These are phyloP conservation scores for Solanum gracilifrons DNA, from an alignment of 257 asterid genomes.

Conservation along the genomic window DNA sequence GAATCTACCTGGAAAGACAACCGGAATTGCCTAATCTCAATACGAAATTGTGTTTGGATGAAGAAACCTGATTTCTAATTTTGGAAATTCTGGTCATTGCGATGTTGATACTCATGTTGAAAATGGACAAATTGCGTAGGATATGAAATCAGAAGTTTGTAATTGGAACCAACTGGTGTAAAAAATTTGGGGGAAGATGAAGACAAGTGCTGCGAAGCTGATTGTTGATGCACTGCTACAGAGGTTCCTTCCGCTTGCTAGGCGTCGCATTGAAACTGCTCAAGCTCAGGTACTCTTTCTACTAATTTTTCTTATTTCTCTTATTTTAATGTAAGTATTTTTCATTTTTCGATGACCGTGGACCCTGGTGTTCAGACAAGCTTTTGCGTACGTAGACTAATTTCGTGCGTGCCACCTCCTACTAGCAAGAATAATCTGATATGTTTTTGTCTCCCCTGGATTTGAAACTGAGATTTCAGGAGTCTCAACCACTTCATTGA, in stretches of 20 bases:
- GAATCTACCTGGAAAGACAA: not conserved
- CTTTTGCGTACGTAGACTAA: not conserved
- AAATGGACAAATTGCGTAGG: not conserved
- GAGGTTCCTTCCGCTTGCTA: constrained; percentile 94
- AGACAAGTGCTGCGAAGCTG: constrained; percentile 94
- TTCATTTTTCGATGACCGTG: not conserved
- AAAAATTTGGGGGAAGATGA: constrained; percentile 27
- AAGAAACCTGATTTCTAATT: not conserved
- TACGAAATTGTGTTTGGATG: not conserved
- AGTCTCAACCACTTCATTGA: too few relatives aligned
- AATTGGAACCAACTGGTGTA: not conserved
- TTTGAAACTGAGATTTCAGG: not conserved
- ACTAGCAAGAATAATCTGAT: too few relatives aligned
- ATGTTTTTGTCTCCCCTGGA: too few relatives aligned
- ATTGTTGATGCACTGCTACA: constrained; percentile 95
- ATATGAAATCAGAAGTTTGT: not conserved
- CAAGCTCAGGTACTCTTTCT: constrained; percentile 76
- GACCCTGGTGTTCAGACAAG: not conserved
- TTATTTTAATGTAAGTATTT: not conserved
- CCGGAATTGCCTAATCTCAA: not conserved
- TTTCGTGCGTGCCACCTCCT: not conserved
- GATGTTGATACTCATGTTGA: not conserved
- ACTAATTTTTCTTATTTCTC: not conserved
- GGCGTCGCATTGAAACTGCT: constrained; percentile 98
- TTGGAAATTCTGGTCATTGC: not conserved